Evolutionary conservation across 129 eudicot genomes (phyloP), one percentile per base, ranked within the genome.

Genomic region (Cynara cardunculus): DNA sequence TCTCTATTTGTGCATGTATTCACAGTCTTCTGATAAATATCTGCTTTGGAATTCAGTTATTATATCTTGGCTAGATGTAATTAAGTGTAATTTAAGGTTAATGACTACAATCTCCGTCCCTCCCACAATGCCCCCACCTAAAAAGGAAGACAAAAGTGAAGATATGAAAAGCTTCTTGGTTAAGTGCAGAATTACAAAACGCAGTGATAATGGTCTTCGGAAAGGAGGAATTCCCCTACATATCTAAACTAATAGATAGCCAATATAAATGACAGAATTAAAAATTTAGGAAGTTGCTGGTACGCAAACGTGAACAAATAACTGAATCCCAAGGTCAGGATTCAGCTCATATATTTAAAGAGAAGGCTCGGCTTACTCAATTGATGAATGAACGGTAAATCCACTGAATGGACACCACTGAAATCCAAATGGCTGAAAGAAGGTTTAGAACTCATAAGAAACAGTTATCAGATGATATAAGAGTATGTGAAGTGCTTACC

Each of bases 361-460:
- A 72, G 83, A 14, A 71, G 64, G 30, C 28, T 12, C 19, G 78
- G 78, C 93, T 89, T 87, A 89, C 93, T 89, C 87, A 59, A 81
- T 78, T 56, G 88, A 75, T 67, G 94, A 77, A 83, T 87, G 88
- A 81, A 90, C 82, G 11, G 85, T 67, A 56, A 87, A 83, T 73
- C 91, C 89, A 80, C 84, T 83, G 78, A 78, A 80, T 0, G 91
- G 94, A 75, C 88, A 86, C 85, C 89, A 85, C 74, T 78, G 94
- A 76, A 87, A 67, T 75, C 88, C 89, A 81, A 80, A 80, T 75
- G 88, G 89, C 93, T 89, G 91, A 77, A 88, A 78, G 73, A 49
- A 34, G 44, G 8, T 34, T 80, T 31, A 86, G 31, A 84, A 64
- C 34, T 26, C 68, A 76, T 76, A 73, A 76, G 69, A 75, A 74